phyloP scores from a whole-genome alignment of 306 rosid genomes.

The Dryas octopetala region DNA sequence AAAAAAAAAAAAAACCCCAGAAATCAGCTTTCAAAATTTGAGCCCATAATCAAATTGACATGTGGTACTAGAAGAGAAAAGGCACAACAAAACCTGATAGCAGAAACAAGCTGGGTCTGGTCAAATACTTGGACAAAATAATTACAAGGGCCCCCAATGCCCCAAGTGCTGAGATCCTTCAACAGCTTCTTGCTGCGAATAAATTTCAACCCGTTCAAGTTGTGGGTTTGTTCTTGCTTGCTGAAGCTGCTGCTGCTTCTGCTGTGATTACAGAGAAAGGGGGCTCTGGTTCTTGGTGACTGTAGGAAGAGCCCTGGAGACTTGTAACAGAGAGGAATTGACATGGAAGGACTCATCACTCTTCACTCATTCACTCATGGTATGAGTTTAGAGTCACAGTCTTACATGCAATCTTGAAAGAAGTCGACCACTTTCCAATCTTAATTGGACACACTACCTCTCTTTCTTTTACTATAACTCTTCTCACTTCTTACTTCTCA shows the following conservation, averaged over 20 bases:
- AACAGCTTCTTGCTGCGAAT: slow-evolving; percentile 27
- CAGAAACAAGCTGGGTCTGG: slow-evolving; percentile 35
- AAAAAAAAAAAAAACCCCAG: background rate
- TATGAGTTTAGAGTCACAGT: background rate
- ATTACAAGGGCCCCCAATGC: slow-evolving; percentile 37
- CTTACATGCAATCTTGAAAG: background rate
- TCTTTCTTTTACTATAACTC: too few relatives aligned
- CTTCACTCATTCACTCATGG: too few relatives aligned
- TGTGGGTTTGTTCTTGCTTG: slow-evolving; percentile 14
- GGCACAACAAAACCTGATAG: slow-evolving; percentile 22
- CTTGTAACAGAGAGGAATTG: background rate
- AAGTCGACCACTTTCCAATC: background rate
- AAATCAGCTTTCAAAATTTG: background rate
- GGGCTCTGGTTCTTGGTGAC: slow-evolving; percentile 5
- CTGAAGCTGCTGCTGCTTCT: background rate
- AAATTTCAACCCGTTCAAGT: slow-evolving; percentile 10
- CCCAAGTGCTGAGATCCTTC: slow-evolving; percentile 40
- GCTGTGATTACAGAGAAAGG: background rate
- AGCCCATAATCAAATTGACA: slow-evolving; percentile 12
- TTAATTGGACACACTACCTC: too few relatives aligned
- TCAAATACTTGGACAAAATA: slow-evolving; percentile 26
- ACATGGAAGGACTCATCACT: background rate
- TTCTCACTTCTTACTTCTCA: too few relatives aligned
- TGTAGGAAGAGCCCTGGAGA: slow-evolving; percentile 1
- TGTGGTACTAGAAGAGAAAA: background rate